phyloP scores from a whole-genome alignment of 306 rosid species.

The Glycine tomentella region DNA sequence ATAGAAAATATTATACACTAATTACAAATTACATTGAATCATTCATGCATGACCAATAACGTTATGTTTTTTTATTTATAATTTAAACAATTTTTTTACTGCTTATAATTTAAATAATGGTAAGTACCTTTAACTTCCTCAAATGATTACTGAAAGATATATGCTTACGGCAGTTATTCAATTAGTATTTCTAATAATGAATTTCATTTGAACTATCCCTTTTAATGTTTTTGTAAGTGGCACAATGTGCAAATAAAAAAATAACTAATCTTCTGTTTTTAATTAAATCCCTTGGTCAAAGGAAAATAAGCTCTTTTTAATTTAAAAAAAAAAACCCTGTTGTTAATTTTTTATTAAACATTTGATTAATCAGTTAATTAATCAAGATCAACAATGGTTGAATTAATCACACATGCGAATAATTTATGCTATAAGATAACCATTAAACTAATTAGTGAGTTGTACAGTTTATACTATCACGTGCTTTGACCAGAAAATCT shows the following conservation, averaged over 20 bases:
- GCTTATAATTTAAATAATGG: no score
- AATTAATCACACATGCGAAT: slow-evolving; percentile 26
- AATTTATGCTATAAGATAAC: slow-evolving; percentile 13
- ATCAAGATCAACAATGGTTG: slow-evolving; percentile 19
- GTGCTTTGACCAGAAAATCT: slow-evolving; percentile 55
- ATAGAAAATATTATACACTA: no score
- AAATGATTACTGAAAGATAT: no score
- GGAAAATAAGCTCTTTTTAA: neutral
- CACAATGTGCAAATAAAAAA: neutral
- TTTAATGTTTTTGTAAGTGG: neutral
- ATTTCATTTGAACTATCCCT: neutral
- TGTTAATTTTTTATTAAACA: neutral
- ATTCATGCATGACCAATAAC: no score
- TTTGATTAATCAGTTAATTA: no score
- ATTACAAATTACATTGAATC: no score
- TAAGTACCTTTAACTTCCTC: no score
- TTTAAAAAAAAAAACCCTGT: neutral
- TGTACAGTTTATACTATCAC: slow-evolving; percentile 44
- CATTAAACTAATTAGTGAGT: slow-evolving; percentile 4
- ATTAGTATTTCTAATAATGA: neutral
- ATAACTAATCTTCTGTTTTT: no score
- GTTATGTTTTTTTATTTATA: no score
- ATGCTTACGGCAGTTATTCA: no score
- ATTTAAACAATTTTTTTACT: no score
- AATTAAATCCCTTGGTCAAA: neutral